Conservation (phyloP, 345 rosid genomes). For the Linum trigynum region DNA sequence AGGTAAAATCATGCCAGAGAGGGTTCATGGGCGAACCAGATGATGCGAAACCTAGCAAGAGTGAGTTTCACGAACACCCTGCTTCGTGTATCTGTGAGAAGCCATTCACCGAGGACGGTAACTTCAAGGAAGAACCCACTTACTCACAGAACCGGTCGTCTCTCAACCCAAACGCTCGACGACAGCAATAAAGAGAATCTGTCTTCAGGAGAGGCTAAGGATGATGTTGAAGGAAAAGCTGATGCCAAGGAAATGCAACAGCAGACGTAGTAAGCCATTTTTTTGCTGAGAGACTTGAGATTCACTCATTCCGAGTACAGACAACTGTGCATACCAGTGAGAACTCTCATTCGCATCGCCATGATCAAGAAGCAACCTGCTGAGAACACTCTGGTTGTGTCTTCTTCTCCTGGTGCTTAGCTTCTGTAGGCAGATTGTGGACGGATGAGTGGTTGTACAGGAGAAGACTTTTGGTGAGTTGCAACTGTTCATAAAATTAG, state of each 20-base stretch:
- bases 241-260: no score
- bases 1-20: constrained; percentile 74
- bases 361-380: constrained; percentile 2
- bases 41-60: constrained; percentile 74
- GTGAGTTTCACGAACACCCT: constrained; percentile 88
- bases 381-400: background rate
- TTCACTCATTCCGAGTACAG: background rate
- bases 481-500: constrained; percentile 27
- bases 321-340: constrained; percentile 2
- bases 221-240: no score
- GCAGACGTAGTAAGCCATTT: no score
- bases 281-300: background rate
- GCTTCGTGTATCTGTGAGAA: constrained; percentile 70
- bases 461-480: constrained; percentile 11
- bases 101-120: constrained; percentile 23
- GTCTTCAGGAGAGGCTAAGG: no score
- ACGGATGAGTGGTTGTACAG: constrained; percentile 22
- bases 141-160: background rate
- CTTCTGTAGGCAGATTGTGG: background rate
- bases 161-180: background rate
- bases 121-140: constrained; percentile 10
- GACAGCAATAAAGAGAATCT: background rate
- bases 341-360: constrained; percentile 7
- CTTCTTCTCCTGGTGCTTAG: background rate
- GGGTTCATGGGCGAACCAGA: constrained; percentile 99